These are phyloP conservation scores for Calonectria pseudoreteaudii DNA, from an alignment of 2,329 filamentous ascomycete genomes.

Conservation along the genomic window DNA sequence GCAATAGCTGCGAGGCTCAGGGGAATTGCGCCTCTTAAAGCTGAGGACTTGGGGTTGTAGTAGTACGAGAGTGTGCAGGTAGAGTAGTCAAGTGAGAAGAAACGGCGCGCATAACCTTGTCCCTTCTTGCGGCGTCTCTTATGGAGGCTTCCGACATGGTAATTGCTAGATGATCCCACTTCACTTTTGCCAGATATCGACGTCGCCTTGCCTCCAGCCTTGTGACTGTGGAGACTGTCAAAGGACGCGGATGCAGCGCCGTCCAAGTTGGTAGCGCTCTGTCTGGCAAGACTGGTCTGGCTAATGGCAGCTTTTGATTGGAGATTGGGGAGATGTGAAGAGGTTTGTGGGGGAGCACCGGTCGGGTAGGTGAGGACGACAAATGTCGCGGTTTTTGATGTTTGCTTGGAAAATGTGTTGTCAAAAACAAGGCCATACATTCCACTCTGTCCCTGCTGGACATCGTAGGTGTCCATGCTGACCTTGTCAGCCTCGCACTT, in stretches of 20 bases:
- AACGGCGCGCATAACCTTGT: conserved; percentile 91
- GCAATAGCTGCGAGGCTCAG: conserved; percentile 91
- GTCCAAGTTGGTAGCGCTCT: conserved; percentile 58
- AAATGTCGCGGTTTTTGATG: conserved; percentile 94
- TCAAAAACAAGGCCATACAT: conserved; percentile 98
- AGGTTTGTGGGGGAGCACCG: conserved; percentile 79
- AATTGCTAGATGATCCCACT: conserved; percentile 59
- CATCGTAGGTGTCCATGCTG: conserved; percentile 88
- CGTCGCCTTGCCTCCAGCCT: conserved; percentile 54
- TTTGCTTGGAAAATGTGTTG: conserved; percentile 97
- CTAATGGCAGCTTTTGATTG: conserved; percentile 57
- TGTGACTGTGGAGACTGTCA: conserved; percentile 70
- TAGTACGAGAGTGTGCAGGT: conserved; percentile 97
- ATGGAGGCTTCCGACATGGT: conserved; percentile 86
- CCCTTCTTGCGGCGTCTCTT: conserved; percentile 94
- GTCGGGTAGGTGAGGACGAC: conserved; percentile 95
- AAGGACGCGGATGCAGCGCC: conserved; percentile 65
- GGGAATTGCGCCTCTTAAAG: conserved; percentile 90
- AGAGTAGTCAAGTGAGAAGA: conserved; percentile 95
- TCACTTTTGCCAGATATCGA: conserved; percentile 67
- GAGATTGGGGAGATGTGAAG: conserved; percentile 74
- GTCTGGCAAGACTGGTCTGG: conserved; percentile 64
- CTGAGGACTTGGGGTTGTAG: conserved; percentile 92
- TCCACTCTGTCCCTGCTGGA: conserved; percentile 78
- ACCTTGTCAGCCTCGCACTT: conserved; percentile 98